Base-by-base conservation (phyloP, 2,329 filamentous ascomycete genomes). In the Magnaporthiopsis rhizophila region DNA sequence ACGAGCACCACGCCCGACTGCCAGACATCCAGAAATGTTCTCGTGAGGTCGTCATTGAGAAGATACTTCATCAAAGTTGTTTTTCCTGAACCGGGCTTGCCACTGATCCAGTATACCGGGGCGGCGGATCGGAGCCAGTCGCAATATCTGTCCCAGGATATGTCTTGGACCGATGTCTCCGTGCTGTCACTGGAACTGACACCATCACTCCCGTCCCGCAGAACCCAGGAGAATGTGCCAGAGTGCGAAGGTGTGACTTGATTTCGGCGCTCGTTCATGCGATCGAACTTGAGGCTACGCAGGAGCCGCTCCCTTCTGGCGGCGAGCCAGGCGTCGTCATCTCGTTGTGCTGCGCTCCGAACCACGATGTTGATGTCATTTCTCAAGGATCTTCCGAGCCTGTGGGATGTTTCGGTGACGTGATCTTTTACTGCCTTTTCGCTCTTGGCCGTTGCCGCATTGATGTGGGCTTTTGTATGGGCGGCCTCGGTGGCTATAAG, bases 51-150 rank as follows among this genome's bases (percentile, higher is more conserved):
- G 15, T 70, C 58, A 0, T 64, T 45, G 2, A 67, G 13, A 12
- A 75, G 58, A 60, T 69, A 74, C 45, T 72, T 75, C 64, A 74
- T 69, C 30, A 76, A 59, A 0, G 71, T 74, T 21, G 67, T 72
- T 58, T 77, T 76, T 1, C 74, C 74, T 1, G 73, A 70, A 0
- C 72, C 74, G 0, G 72, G 69, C 62, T 75, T 75, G 0, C 73
- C 74, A 18, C 66, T 68, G 45, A 76, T 69, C 69, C 72, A 76
- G 64, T 73, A 76, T 0, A 62, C 9, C 15, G 45, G 8, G 2
- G 56, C 59, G 4, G 26, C 12, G 7, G 58, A 60, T 11, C 34
- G 30, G 3, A 63, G 26, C 56, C 56, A 63, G 34, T 50, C 21
- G 13, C 15, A 18, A 12, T 59, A 63, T 13, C 26, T 12, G 32